phyloP scores from a whole-genome alignment of 2,329 filamentous ascomycete genomes.

The Colletotrichum theobromicola region DNA sequence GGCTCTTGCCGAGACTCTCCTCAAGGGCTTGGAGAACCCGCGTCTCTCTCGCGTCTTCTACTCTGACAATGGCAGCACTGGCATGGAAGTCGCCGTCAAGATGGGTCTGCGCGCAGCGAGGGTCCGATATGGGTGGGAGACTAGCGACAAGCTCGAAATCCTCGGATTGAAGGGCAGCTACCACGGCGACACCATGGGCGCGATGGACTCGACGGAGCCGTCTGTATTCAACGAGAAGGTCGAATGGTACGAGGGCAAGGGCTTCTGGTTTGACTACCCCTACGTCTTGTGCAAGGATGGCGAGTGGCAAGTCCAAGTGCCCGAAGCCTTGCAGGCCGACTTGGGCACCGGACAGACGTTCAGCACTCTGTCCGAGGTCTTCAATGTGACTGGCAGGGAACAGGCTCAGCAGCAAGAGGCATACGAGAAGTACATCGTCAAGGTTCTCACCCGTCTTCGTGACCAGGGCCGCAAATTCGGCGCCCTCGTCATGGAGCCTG shows the following conservation, averaged over 20 bases:
- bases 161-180: constrained; percentile 82
- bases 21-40: constrained; percentile 64
- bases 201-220: constrained; percentile 85
- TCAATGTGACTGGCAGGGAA: constrained; percentile 60
- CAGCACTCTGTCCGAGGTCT: constrained; percentile 59
- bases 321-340: constrained; percentile 49
- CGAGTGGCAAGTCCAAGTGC: constrained; percentile 67
- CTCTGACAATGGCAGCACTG: constrained; percentile 84
- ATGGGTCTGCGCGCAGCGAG: constrained; percentile 79
- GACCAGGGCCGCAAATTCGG: constrained; percentile 71
- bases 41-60: constrained; percentile 78
- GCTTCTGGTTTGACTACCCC: constrained; percentile 83
- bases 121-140: constrained; percentile 69
- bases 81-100: constrained; percentile 83
- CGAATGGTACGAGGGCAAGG: constrained; percentile 83
- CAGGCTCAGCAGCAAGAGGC: constrained; percentile 45
- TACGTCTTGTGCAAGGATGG: constrained; percentile 71
- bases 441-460: constrained; percentile 56
- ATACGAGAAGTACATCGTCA: constrained; percentile 66
- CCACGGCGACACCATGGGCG: constrained; percentile 87
- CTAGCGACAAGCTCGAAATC: constrained; percentile 65
- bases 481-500: constrained; percentile 79
- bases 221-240: constrained; percentile 81
- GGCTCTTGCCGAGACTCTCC: constrained; percentile 67
- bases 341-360: constrained; percentile 51